These are phyloP conservation scores for Adansonia digitata DNA, from an alignment of 345 rosid species.

Conservation along the genomic window DNA sequence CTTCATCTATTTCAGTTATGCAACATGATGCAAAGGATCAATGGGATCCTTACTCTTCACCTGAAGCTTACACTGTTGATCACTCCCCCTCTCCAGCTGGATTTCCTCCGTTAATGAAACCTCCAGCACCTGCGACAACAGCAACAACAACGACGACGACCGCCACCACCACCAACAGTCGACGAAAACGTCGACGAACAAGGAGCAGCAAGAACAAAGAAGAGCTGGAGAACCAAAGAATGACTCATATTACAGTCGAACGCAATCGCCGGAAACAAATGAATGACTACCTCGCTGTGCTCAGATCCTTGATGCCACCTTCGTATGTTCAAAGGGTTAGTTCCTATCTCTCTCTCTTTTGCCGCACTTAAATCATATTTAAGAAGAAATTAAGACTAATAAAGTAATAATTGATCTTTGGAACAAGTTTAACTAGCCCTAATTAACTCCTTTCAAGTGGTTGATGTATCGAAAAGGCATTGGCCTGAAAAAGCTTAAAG, in stretches of 20 bases:
- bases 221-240: conserved; percentile 88
- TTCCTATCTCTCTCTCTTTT: background rate
- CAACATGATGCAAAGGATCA: conserved; percentile 24
- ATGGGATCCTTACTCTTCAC: conserved; percentile 37
- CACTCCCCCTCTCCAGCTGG: conserved; percentile 7
- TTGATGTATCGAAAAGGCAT: background rate
- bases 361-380: background rate
- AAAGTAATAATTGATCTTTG: background rate
- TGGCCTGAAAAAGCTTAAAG: background rate
- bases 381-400: background rate
- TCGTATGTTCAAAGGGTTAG: conserved; percentile 84
- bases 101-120: conserved; percentile 10
- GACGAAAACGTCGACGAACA: conserved; percentile 63
- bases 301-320: conserved; percentile 80
- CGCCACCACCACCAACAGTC: conserved; percentile 20
- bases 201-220: conserved; percentile 68
- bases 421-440: background rate
- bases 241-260: conserved; percentile 90
- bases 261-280: conserved; percentile 93
- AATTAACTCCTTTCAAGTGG: background rate
- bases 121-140: background rate
- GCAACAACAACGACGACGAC: conserved; percentile 28
- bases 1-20: conserved; percentile 25
- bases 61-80: conserved; percentile 25
- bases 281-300: conserved; percentile 77